phyloP scores from a whole-genome alignment of 345 rosid genomes.

The Syzygium grande region DNA sequence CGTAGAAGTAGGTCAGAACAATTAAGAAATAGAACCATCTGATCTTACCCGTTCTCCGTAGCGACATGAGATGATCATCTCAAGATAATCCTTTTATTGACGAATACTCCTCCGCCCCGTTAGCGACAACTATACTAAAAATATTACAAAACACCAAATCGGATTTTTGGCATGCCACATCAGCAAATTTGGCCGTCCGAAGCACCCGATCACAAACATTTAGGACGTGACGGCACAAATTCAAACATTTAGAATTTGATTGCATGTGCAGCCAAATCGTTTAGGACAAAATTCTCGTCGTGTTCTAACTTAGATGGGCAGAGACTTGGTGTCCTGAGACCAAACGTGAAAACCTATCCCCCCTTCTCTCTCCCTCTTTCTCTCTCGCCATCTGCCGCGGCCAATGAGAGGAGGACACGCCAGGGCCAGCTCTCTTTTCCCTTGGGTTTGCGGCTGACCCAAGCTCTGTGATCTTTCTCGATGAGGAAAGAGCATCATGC shows the following conservation, averaged over 20 bases:
- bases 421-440: background rate
- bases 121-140: rapidly evolving
- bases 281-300: background rate
- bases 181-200: background rate
- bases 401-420: background rate
- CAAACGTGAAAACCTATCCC: background rate
- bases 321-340: background rate
- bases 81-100: background rate
- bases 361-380: background rate
- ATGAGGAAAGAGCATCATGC: background rate
- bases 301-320: background rate
- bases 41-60: rapidly evolving
- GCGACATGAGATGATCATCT: background rate
- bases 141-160: rapidly evolving
- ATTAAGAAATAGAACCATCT: background rate
- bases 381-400: background rate
- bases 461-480: background rate
- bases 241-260: background rate
- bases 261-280: background rate
- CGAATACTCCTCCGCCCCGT: background rate
- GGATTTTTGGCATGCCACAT: background rate
- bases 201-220: background rate
- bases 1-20: background rate
- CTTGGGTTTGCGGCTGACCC: background rate
- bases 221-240: background rate